Percentiles rank a stretch among this genome's conserved stretches.
These are phyloP conservation scores for Saccharomyces hybrid DNA, from an alignment of 1,139 yeast genomes.

Conservation along the genomic window DNA sequence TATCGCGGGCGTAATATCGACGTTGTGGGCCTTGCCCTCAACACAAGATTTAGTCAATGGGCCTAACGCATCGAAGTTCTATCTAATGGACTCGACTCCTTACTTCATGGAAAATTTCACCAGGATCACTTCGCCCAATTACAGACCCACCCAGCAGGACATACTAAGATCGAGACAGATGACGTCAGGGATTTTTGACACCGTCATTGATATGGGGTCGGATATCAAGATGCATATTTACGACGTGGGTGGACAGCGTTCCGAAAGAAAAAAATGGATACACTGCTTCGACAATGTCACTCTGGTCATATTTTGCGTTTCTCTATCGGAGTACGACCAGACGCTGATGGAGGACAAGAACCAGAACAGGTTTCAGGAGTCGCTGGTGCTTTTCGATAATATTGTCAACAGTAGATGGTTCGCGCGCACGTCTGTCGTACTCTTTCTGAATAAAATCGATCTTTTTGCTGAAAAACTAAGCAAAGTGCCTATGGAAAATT, in stretches of 20 bases:
- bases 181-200: conserved; percentile 88
- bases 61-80: conserved; percentile 60
- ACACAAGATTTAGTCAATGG: conserved; percentile 51
- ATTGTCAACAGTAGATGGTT: conserved; percentile 95
- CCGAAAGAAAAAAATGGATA: conserved; percentile 92
- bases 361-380: conserved; percentile 80
- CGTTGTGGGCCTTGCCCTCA: conserved; percentile 52
- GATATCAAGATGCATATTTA: conserved; percentile 66
- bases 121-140: conserved; percentile 53
- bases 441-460: conserved; percentile 84
- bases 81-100: conserved; percentile 78
- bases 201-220: conserved; percentile 67
- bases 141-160: conserved; percentile 69
- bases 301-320: conserved; percentile 80
- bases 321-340: conserved; percentile 86
- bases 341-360: conserved; percentile 68
- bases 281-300: conserved; percentile 93
- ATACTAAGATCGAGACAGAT: conserved; percentile 82
- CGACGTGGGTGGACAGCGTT: conserved; percentile 92
- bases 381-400: conserved; percentile 76
- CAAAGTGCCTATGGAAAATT: conserved; percentile 70
- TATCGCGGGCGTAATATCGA: conserved; percentile 24
- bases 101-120: conserved; percentile 67
- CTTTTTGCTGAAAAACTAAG: conserved; percentile 81
- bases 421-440: conserved; percentile 73